Conservation (phyloP, 2,329 filamentous ascomycete genomes). For the Beauveria pseudobassiana region DNA sequence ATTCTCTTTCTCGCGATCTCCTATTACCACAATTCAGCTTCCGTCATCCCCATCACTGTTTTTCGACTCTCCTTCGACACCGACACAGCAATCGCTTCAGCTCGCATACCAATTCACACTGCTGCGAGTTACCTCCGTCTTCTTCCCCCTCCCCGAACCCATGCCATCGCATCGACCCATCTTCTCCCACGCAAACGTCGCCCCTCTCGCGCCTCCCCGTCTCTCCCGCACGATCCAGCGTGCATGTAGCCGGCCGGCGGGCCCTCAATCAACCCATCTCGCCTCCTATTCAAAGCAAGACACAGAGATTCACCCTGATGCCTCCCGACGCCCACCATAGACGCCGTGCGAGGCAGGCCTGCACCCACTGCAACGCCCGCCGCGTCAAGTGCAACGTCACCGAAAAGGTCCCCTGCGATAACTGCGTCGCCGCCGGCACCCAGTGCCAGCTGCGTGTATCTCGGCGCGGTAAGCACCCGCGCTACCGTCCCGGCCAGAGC, state of each 20-base stretch:
- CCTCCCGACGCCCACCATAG: conserved; percentile 10
- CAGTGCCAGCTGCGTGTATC: conserved; percentile 17
- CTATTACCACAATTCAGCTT: neutral
- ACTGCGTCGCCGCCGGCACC: conserved; percentile 14
- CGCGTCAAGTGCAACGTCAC: conserved; percentile 20
- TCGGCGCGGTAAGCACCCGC: conserved; percentile 18
- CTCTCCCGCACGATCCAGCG: neutral
- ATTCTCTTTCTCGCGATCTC: neutral
- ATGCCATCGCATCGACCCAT: neutral
- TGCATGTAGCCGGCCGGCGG: neutral
- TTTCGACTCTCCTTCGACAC: neutral
- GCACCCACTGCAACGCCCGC: conserved; percentile 17
- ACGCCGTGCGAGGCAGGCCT: conserved; percentile 17
- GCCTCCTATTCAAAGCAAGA: neutral
- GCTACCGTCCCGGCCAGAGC: conserved; percentile 10
- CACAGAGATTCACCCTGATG: neutral
- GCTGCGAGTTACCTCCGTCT: neutral
- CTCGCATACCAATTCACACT: neutral
- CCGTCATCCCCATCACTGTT: neutral
- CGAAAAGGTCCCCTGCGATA: conserved; percentile 16
- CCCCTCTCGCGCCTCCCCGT: neutral
- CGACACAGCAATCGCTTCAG: neutral
- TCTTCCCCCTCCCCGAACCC: neutral
- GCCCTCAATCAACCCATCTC: too few relatives aligned
- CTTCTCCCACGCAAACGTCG: neutral